Evolutionary conservation across 176 grass and related monocot genomes (phyloP).

Genomic region (Oryza officinalis): DNA sequence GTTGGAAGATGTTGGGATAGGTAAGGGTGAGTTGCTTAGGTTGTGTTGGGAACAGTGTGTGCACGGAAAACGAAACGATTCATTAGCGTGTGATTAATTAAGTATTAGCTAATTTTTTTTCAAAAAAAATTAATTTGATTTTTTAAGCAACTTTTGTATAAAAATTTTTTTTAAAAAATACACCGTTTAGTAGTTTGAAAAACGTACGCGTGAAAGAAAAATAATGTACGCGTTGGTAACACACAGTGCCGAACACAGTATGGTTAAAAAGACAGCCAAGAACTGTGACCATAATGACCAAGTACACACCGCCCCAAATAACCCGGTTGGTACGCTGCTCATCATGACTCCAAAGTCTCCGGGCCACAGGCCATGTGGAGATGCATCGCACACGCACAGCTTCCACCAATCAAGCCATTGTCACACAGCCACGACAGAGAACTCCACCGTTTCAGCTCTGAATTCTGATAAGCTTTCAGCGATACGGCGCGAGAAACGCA

Average conservation of each 20-base stretch:
- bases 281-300: background rate
- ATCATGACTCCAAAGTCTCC: background rate
- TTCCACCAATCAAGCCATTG: background rate
- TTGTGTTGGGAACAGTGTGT: no score
- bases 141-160: no score
- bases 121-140: no score
- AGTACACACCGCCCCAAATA: background rate
- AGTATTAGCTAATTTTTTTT: no score
- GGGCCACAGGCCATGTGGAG: constrained; percentile 7
- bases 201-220: no score
- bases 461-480: constrained; percentile 20
- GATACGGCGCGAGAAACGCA: background rate
- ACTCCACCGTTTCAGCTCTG: background rate
- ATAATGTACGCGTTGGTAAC: no score
- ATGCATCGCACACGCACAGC: background rate
- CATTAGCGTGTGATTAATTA: no score
- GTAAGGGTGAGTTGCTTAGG: no score
- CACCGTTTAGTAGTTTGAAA: no score
- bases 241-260: no score
- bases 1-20: background rate
- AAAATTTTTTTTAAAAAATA: no score
- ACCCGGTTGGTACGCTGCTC: background rate
- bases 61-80: no score
- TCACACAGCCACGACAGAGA: background rate
- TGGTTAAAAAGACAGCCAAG: background rate